A percentile compares a stretch with the other conserved stretches of the same genome.
phyloP scores from a whole-genome alignment of 176 grass and related monocot species.

The Cenchrus americanus region DNA sequence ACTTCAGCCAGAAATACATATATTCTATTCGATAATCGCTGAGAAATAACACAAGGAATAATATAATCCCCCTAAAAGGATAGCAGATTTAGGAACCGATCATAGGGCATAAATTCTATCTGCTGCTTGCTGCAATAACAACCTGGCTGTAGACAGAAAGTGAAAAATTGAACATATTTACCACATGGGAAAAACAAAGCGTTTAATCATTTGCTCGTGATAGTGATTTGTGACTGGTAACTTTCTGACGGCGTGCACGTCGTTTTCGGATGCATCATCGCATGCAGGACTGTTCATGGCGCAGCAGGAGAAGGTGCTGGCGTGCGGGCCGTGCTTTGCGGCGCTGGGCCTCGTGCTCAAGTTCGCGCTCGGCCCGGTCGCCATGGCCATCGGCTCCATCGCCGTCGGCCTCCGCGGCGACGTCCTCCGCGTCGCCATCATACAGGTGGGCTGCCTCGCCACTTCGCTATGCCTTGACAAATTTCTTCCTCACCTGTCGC shows the following conservation, averaged over 20 bases:
- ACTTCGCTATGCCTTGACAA: not conserved
- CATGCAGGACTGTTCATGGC: slow-evolving; percentile 92
- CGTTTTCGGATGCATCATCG: not conserved
- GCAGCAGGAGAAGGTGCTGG: slow-evolving; percentile 79
- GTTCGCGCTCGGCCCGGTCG: slow-evolving; percentile 71
- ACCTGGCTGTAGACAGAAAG: not conserved
- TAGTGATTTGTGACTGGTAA: not conserved
- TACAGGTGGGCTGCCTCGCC: slow-evolving; percentile 54
- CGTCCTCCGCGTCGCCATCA: slow-evolving; percentile 79
- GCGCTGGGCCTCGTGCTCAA: slow-evolving; percentile 66
- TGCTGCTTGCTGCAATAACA: not conserved
- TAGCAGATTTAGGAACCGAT: not conserved
- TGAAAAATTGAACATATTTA: not conserved
- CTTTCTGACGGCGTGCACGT: not conserved
- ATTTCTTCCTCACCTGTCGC: not conserved
- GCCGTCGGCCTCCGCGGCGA: slow-evolving; percentile 78
- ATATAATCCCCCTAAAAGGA: slow-evolving; percentile 7
- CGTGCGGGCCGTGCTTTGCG: slow-evolving; percentile 65
- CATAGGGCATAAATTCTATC: slow-evolving; percentile 29
- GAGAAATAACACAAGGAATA: slow-evolving; percentile 5
- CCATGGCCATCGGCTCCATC: slow-evolving; percentile 75
- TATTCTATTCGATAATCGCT: slow-evolving; percentile 31
- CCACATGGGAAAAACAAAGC: not conserved
- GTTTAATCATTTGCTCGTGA: not conserved
- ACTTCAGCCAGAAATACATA: slow-evolving; percentile 32